These are phyloP conservation scores for Arabis alpina DNA, from an alignment of 345 rosid genomes.

Conservation along the genomic window DNA sequence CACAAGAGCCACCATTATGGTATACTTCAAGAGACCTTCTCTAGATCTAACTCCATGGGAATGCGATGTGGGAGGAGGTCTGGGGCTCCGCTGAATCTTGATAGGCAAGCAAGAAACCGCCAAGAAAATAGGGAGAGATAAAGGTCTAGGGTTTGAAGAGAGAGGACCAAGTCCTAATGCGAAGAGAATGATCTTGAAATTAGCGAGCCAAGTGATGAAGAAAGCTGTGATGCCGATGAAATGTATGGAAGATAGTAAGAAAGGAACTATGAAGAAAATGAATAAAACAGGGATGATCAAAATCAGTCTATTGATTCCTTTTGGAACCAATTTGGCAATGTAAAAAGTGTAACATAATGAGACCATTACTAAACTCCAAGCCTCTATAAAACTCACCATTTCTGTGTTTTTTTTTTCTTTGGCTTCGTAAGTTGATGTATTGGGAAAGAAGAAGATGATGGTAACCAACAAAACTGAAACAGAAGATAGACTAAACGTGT, in stretches of 20 bases:
- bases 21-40: slow-evolving; percentile 43
- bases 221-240: slow-evolving; percentile 48
- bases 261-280: slow-evolving; percentile 51
- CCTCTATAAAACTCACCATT: slow-evolving; percentile 43
- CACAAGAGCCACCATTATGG: slow-evolving; percentile 44
- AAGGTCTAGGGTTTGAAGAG: slow-evolving; percentile 32
- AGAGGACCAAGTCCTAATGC: slow-evolving; percentile 56
- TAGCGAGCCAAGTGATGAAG: slow-evolving; percentile 60
- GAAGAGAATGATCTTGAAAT: slow-evolving; percentile 62
- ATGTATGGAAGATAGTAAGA: slow-evolving; percentile 39
- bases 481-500: background rate
- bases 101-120: slow-evolving; percentile 63
- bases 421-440: background rate
- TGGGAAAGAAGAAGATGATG: background rate
- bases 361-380: slow-evolving; percentile 43
- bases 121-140: slow-evolving; percentile 51
- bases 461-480: slow-evolving; percentile 1
- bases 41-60: slow-evolving; percentile 17
- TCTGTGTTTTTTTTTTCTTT: slow-evolving; percentile 34
- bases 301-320: slow-evolving; percentile 48
- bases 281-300: slow-evolving; percentile 44
- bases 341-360: slow-evolving; percentile 45
- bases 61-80: slow-evolving; percentile 19
- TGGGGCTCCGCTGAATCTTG: slow-evolving; percentile 46
- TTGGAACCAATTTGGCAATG: slow-evolving; percentile 39